These are phyloP conservation scores for Oenanthe sinensis DNA, from an alignment of 129 eudicot species.

Conservation along the genomic window DNA sequence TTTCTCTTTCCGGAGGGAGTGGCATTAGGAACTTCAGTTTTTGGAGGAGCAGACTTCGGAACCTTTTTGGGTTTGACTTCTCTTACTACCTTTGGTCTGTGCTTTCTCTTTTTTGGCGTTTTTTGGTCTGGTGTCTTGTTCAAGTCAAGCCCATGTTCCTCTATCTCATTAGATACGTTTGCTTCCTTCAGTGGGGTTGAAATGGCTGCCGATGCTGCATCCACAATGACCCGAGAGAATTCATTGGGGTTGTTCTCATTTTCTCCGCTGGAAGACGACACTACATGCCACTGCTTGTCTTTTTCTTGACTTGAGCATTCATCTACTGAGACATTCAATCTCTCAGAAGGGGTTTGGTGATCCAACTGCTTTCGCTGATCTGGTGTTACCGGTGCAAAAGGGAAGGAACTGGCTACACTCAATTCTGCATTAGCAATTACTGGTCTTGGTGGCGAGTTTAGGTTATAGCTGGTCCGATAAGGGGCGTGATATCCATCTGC, in stretches of 20 bases:
- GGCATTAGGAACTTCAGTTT: constrained; percentile 16
- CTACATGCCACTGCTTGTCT: constrained; percentile 24
- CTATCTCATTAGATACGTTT: constrained; percentile 23
- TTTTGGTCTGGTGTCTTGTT: constrained; percentile 72
- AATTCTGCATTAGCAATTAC: constrained; percentile 30
- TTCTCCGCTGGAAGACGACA: constrained; percentile 19
- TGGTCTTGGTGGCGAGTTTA: constrained; percentile 44
- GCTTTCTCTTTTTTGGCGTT: constrained; percentile 68
- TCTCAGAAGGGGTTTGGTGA: constrained; percentile 23
- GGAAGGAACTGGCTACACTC: constrained; percentile 20
- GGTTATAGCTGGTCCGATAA: constrained; percentile 24
- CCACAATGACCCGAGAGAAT: constrained; percentile 24
- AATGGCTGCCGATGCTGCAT: constrained; percentile 32
- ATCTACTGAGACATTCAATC: constrained; percentile 10
- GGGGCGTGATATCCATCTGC: constrained; percentile 46
- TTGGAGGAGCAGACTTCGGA: constrained; percentile 42
- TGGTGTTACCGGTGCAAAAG: constrained; percentile 56
- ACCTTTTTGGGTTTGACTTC: constrained; percentile 69
- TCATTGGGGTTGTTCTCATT: constrained; percentile 22
- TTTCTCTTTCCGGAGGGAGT: constrained; percentile 47
- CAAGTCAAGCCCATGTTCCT: constrained; percentile 39
- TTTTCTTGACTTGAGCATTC: constrained; percentile 26
- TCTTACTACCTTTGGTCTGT: constrained; percentile 70
- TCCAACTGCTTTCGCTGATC: constrained; percentile 32
- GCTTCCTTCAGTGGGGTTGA: constrained; percentile 30